These are phyloP conservation scores for Echria macrotheca DNA, from an alignment of 495 filamentous ascomycete genomes.

Conservation along the genomic window DNA sequence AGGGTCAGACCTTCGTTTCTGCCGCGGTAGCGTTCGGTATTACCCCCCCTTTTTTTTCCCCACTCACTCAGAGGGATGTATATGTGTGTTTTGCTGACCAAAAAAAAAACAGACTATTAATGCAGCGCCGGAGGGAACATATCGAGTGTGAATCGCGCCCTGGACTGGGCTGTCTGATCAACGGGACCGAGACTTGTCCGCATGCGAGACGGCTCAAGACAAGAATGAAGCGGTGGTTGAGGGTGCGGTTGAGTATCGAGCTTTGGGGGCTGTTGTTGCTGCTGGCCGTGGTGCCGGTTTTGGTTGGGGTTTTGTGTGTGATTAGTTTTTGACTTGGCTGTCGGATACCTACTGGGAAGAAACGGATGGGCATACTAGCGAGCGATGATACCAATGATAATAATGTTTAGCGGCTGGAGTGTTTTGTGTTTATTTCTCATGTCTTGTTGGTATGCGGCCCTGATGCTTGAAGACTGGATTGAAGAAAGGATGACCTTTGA, in stretches of 20 bases:
- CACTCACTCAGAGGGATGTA: too few species aligned
- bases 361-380: too few species aligned
- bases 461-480: too few species aligned
- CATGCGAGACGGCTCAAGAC: conserved; percentile 28
- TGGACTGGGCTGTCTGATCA: conserved; percentile 48
- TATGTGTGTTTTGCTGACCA: too few species aligned
- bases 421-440: too few species aligned
- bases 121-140: conserved; percentile 49
- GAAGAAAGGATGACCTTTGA: too few species aligned
- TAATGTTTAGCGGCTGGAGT: too few species aligned
- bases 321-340: background rate
- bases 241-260: conserved; percentile 4
- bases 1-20: conserved; percentile 48
- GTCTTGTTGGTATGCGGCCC: too few species aligned
- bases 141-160: conserved; percentile 48
- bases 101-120: conserved; percentile 43
- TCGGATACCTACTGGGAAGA: background rate
- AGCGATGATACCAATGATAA: too few species aligned
- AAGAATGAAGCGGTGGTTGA: conserved; percentile 34
- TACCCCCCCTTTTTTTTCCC: too few species aligned
- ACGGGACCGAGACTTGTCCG: conserved; percentile 39
- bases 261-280: conserved; percentile 8
- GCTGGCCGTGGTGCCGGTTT: background rate
- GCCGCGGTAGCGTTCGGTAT: conserved; percentile 48
- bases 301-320: background rate